phyloP scores from a whole-genome alignment of 2,329 filamentous ascomycete species.

The Akanthomyces muscarius region DNA sequence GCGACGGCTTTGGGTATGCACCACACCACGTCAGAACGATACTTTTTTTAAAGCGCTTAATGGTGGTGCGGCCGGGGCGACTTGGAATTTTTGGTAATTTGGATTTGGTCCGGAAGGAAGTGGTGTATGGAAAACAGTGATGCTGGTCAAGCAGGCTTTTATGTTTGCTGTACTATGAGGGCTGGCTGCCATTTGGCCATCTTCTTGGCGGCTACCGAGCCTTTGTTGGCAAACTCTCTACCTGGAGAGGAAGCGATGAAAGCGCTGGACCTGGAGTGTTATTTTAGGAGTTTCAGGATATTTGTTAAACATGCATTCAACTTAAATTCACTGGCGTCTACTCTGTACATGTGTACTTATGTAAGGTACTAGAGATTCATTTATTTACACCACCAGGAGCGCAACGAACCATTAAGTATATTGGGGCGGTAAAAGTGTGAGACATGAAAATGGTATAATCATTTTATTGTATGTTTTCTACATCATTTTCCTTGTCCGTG shows the following conservation, averaged over 20 bases:
- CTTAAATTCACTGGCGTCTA: neutral
- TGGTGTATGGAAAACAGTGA: neutral
- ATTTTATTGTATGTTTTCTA: neutral
- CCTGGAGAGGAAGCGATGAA: slow-evolving; percentile 4
- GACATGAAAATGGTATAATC: too few relatives aligned
- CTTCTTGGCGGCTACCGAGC: neutral
- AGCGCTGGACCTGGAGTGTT: slow-evolving; percentile 14
- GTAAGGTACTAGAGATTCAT: too few relatives aligned
- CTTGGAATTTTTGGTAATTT: slow-evolving; percentile 10
- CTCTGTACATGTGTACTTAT: too few relatives aligned
- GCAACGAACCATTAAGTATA: neutral
- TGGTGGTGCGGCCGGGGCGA: slow-evolving; percentile 17
- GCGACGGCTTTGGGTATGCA: slow-evolving; percentile 1
- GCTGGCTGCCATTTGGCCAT: slow-evolving; percentile 14
- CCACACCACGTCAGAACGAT: slow-evolving; percentile 20
- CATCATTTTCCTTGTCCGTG: neutral
- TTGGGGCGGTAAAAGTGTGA: too few relatives aligned
- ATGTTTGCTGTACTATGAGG: slow-evolving; percentile 14
- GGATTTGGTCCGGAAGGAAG: neutral
- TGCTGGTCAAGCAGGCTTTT: neutral
- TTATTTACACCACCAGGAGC: neutral
- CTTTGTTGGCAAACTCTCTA: slow-evolving; percentile 1
- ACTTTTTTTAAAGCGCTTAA: slow-evolving; percentile 15
- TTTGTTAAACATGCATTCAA: slow-evolving; percentile 1
- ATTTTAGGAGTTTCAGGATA: slow-evolving; percentile 12